These are phyloP conservation scores for Septoria petroselini DNA, from an alignment of 2,329 filamentous ascomycete genomes.

Conservation along the genomic window DNA sequence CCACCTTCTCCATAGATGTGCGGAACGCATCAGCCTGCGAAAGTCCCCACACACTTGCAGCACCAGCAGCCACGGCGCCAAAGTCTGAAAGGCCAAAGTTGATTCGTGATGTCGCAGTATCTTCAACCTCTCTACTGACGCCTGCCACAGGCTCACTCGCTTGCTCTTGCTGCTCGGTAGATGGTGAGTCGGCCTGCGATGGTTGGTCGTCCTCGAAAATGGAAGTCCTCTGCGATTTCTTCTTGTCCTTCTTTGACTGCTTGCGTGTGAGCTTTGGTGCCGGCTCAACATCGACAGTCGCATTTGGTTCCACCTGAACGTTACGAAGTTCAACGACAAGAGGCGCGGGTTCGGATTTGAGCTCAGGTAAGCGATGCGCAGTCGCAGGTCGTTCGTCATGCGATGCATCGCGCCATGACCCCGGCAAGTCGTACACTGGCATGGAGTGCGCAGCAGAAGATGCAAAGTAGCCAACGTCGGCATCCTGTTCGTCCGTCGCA, in stretches of 20 bases:
- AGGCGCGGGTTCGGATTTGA: constrained; percentile 20
- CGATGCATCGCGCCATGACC: neutral
- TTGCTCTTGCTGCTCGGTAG: neutral
- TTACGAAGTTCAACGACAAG: constrained; percentile 23
- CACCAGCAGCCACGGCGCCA: constrained; percentile 17
- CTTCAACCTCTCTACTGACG: neutral
- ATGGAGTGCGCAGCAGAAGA: constrained; percentile 7
- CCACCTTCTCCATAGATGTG: constrained; percentile 16
- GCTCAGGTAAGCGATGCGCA: constrained; percentile 17
- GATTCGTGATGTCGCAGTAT: constrained; percentile 3
- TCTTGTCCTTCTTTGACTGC: constrained; percentile 45
- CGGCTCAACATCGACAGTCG: constrained; percentile 7
- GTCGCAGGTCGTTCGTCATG: constrained; percentile 15
- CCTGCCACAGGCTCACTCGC: neutral
- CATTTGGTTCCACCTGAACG: constrained; percentile 13
- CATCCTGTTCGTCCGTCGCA: neutral
- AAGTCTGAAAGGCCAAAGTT: constrained; percentile 23
- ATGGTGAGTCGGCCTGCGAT: constrained; percentile 1
- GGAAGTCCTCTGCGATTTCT: constrained; percentile 37
- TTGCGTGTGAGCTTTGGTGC: constrained; percentile 30
- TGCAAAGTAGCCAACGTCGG: neutral
- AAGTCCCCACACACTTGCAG: constrained; percentile 18
- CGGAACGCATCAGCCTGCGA: constrained; percentile 25
- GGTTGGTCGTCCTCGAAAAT: constrained; percentile 21
- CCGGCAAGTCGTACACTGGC: constrained; percentile 1